Evolutionary conservation across 2,329 filamentous ascomycete genomes (phyloP), one percentile per base, ranked within the genome.

Genomic region (Stagonosporopsis tanaceti): DNA sequence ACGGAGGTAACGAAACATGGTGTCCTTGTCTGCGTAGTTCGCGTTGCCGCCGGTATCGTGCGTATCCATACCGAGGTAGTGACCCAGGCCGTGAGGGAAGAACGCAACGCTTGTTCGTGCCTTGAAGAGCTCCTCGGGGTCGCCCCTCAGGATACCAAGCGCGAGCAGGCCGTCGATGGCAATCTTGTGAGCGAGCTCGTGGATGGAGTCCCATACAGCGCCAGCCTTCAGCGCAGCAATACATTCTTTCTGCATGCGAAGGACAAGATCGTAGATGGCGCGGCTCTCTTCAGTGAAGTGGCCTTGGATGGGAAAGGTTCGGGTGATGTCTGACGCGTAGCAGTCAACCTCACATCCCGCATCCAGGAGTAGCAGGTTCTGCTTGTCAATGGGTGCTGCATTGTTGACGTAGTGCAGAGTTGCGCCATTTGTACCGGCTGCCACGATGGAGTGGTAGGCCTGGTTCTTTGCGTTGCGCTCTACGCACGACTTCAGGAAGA

Each of bases 361-460:
- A 71, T 98, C 94, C 20, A 97, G 79, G 55, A 97, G 84, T 50
- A 97, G 78, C 67, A 96, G 89, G 52, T 91, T 85, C 78, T 94
- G 93, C 40, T 86, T 87, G 0, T 62, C 55, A 39, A 73, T 74
- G 4, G 68, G 60, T 11, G 66, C 63, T 35, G 73, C 67, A 37
- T 77, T 77, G 34, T 89, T 86, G 24, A 92, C 86, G 68, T 97
- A 97, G 78, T 97, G 94, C 32, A 97, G 83, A 1, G 92, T 95
- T 5, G 93, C 91, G 0, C 90, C 93, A 15, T 91, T 89, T 5
- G 87, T 84, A 11, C 94, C 94, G 32, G 86, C 86, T 0, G 92
- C 94, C 17, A 95, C 87, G 69, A 98, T 97, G 59, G 89, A 89
- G 64, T 90, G 86, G 77, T 98, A 98, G 1, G 94, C 89, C 81